Base-by-base conservation (phyloP, 2,329 filamentous ascomycete species). In the Didymella keratinophila region DNA sequence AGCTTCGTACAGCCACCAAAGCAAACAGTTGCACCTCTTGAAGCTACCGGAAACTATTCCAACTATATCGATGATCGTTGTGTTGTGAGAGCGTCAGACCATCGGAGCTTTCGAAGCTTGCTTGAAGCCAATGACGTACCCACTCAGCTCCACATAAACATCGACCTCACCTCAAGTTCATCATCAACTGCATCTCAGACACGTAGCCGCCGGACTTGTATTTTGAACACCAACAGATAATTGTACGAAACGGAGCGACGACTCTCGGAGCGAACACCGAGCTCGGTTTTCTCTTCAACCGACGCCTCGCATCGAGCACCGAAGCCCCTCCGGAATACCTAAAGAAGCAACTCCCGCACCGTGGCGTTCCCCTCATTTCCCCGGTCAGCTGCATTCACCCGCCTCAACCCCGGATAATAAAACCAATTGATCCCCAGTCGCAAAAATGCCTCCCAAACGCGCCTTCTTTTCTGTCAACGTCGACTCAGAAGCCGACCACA, bases 401-500 rank as follows among this genome's bases (percentile, higher is more conserved):
- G 66, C 59, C 60, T 62, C 66, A 62, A 52, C 63, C 66, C 67
- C 65, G 63, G 61, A 68, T 69, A 60, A 67, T 66, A 68, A 55
- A 58, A 57, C 44, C 50, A 59, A 34, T 32, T 46, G 48, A 42
- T 42, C 23, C 41, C 39, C 41, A 23, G 21, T 54, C 42, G 44
- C 37, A 9, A 62, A 41, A 58, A 71, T 69, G 68, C 58, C 67
- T 28, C 67, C 69, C 10, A 75, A 74, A 50, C 71, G 73, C 58
- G 68, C 71, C 4, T 53, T 78, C 52, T 72, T 79, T 62, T 74
- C 73, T 0, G 73, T 78, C 12, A 78, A 76, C 51, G 66, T 80
- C 58, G 71, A 77, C 55, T 78, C 76, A 20, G 71, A 79, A 65
- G 68, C 74, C 23, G 72, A 78, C 30, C 72, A 77, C 61, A 67